These are phyloP conservation scores for Solanum hybrid DNA, from an alignment of 305 asterid species.

Conservation along the genomic window DNA sequence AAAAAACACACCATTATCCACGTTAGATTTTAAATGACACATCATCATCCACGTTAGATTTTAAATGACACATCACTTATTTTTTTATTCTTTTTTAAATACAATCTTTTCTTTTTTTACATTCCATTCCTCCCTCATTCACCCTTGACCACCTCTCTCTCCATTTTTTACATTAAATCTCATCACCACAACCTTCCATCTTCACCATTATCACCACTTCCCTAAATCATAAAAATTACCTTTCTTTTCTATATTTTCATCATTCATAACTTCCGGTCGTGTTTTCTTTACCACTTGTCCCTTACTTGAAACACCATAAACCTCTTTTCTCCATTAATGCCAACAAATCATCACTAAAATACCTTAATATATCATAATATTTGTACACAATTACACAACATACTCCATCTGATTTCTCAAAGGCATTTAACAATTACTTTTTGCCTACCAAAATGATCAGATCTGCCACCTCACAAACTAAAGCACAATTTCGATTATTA, in stretches of 20 bases:
- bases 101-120: not conserved
- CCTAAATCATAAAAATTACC: not conserved
- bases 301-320: not conserved
- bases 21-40: not conserved
- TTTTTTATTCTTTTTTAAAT: too few species aligned
- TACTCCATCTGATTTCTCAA: not conserved
- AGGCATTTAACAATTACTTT: not conserved
- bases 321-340: not conserved
- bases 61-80: not conserved
- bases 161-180: not conserved
- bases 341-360: not conserved
- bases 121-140: not conserved
- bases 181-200: not conserved
- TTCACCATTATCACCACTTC: not conserved
- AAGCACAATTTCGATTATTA: not conserved
- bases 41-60: not conserved
- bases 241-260: not conserved
- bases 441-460: not conserved
- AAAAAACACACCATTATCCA: not conserved
- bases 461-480: not conserved
- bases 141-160: not conserved
- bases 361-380: not conserved
- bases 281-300: not conserved
- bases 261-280: not conserved
- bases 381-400: not conserved